Evolutionary conservation across 768 basidiomycete genomes (phyloP), one percentile per base, ranked within the genome.

Genomic region (Hirschioporus abietinus): DNA sequence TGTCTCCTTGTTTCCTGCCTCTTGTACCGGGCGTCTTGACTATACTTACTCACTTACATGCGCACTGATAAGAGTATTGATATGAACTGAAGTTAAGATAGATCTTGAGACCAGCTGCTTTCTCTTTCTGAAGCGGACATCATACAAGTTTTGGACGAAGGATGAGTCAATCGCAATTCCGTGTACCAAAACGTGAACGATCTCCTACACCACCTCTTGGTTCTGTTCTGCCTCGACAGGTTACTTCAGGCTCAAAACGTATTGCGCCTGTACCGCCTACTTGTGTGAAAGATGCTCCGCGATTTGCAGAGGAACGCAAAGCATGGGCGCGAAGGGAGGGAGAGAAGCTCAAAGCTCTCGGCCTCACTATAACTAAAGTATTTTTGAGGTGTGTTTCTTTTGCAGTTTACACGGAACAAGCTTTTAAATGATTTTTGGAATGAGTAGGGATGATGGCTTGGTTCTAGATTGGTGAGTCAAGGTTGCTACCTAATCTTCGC

Each of bases 371-470:
- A 6, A 52, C 42, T 52, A 52, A 52, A 52, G 42, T 20, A 15
- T 52, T 52, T 20, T 10, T 52, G 20, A 52, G 42, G 42, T 52
- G 42, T 12, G 42, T 52, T 20, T 52, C 20, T 20, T 20, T 52
- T 6, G 4, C 15, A 36, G 20, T 52, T 10, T 5, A 6, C 42
- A 52, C 42, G 3, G 42, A 52, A 52, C 15, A 6, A 52, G 42
- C 15, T 1, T 12, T 5, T 4, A 66, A 58, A 30, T 30, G 30
- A 8, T 30, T 24, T 34, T 25, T 27, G 35, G 52, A 26, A 23
- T 18, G 8, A n/a, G 23, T 26, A 71, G 72, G 12, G 72, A 72
- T 1, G 72, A 72, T 35, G 72, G 72, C 4, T 67, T 72, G 67
- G 70, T 68, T 5, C 68, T 72, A 10, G 72, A 72, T 58, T 72